Base-by-base conservation (phyloP, 2,329 filamentous ascomycete genomes). In the Colletotrichum tamarilloi region DNA sequence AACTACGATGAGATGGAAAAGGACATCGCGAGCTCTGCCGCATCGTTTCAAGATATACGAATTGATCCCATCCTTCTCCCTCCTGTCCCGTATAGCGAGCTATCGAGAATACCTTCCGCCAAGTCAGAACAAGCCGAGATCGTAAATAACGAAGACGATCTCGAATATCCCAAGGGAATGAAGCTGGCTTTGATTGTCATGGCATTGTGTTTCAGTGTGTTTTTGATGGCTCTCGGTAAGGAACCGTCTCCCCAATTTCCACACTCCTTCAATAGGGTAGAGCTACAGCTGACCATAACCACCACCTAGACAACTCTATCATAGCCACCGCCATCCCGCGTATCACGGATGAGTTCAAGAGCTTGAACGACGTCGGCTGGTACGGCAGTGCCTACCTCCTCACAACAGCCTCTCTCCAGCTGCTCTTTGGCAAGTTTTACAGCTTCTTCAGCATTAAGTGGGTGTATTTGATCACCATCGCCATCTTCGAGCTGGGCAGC, bases 311-410 rank as follows among this genome's bases (percentile, higher is more conserved):
- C 70, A 82, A 82, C 67, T 81, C 81, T 22, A 85, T 86, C 70
- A 84, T 86, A 62, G 83, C 84, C 9, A 85, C 84, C 1, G 84
- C 84, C 3, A 85, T 86, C 67, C 84, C 84, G 4, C 81, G 80
- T 35, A 86, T 86, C 73, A 86, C 84, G 0, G 79, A 83, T 71
- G 79, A 83, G 16, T 85, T 86, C 77, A 79, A 84, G 28, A 82
- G 84, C 60, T 79, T 88, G 7, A 79, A 82, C 8, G 85, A 88
- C 67, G 83, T 89, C 12, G 85, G 85, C 59, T 89, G 87, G 87
- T 88, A 88, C 72, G 86, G 84, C 3, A 83, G 78, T 6, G 81
- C 84, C 53, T 85, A 85, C 74, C 79, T 85, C 74, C 81, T 87
- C 35, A 84, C 84, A 3, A 80, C 81, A 5, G 79, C 82, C 32